phyloP scores from a whole-genome alignment of 1,284 basidiomycete species.

The Microbotryomycetes sp. region DNA sequence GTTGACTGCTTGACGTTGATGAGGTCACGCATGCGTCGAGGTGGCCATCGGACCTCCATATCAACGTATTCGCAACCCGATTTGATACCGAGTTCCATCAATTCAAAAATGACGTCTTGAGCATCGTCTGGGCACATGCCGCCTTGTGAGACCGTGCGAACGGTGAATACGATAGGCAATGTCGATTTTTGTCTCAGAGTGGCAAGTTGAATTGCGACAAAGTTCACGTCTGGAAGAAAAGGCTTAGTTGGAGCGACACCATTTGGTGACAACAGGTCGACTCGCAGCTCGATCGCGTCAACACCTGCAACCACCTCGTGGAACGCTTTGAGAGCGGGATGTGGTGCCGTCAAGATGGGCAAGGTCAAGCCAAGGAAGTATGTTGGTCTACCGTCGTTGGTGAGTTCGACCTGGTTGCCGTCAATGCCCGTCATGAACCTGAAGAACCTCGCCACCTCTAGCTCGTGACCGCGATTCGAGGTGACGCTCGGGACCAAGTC shows the following conservation, averaged over 20 bases:
- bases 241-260: conserved; percentile 47
- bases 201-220: conserved; percentile 76
- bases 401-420: conserved; percentile 53
- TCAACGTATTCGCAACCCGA: conserved; percentile 90
- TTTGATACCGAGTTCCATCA: conserved; percentile 72
- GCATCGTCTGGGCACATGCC: conserved; percentile 81
- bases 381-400: conserved; percentile 54
- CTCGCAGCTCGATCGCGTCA: conserved; percentile 88
- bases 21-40: conserved; percentile 58
- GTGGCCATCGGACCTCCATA: conserved; percentile 73
- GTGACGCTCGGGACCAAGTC: conserved; percentile 28
- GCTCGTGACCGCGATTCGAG: conserved; percentile 38
- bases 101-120: conserved; percentile 65
- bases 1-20: conserved; percentile 61
- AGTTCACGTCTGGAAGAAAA: conserved; percentile 61
- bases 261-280: conserved; percentile 69
- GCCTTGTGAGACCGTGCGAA: conserved; percentile 80
- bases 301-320: conserved; percentile 51
- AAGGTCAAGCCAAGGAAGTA: conserved; percentile 92
- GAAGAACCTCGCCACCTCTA: conserved; percentile 61
- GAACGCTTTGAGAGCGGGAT: conserved; percentile 55
- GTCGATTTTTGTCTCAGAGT: conserved; percentile 67
- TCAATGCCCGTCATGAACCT: conserved; percentile 71
- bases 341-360: conserved; percentile 69
- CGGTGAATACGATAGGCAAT: conserved; percentile 87